Evolutionary conservation across 768 basidiomycete genomes (phyloP).

Genomic region (Boletus sensibilis): DNA sequence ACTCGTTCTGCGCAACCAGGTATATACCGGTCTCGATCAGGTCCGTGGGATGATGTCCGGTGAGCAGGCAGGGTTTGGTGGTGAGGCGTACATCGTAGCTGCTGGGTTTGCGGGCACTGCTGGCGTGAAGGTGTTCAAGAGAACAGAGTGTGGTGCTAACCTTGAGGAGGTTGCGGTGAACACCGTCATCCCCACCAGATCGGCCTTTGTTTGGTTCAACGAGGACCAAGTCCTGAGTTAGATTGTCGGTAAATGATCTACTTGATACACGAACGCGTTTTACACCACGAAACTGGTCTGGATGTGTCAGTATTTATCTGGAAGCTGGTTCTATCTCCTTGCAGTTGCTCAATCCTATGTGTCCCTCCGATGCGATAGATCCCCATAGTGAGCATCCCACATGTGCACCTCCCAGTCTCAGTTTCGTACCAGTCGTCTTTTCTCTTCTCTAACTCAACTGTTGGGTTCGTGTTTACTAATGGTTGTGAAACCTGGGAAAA

Average conservation of each 20-base stretch:
- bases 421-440: too few relatives aligned
- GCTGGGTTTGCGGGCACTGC: too few relatives aligned
- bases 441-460: too few relatives aligned
- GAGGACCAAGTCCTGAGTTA: neutral
- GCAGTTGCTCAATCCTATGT: too few relatives aligned
- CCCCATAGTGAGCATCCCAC: too few relatives aligned
- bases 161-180: constrained; percentile 55
- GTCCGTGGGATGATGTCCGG: constrained; percentile 25
- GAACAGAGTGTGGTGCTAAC: constrained; percentile 55
- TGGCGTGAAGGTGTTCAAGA: constrained; percentile 9
- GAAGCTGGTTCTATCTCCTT: constrained; percentile 14
- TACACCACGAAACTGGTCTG: neutral
- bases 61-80: too few relatives aligned
- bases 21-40: constrained; percentile 63
- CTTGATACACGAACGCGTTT: neutral
- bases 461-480: too few relatives aligned
- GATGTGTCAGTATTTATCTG: neutral
- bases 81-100: too few relatives aligned
- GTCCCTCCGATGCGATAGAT: too few relatives aligned
- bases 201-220: constrained; percentile 47
- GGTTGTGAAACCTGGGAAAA: too few relatives aligned
- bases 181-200: constrained; percentile 49
- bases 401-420: too few relatives aligned
- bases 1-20: constrained; percentile 48
- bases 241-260: neutral